These are phyloP conservation scores for Halophytophthora batemanensis DNA, from an alignment of 352 stramenopile species.

Conservation along the genomic window DNA sequence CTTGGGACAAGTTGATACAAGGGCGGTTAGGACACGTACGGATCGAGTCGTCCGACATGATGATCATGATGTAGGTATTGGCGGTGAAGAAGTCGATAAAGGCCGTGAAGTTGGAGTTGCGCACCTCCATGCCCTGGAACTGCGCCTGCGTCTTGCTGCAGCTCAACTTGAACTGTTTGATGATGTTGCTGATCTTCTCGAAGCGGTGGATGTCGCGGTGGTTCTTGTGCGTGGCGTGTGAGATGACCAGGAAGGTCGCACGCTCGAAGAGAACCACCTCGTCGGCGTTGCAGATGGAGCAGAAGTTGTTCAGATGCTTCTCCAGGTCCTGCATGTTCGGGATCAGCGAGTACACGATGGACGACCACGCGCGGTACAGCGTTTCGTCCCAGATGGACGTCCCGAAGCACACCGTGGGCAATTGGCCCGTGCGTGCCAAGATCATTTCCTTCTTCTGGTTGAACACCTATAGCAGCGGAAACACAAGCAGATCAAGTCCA, in stretches of 20 bases:
- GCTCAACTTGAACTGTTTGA: slow-evolving; percentile 99
- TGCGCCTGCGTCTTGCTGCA: slow-evolving; percentile 97
- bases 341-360: slow-evolving; percentile 99
- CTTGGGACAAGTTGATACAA: too few species aligned
- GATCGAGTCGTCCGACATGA: slow-evolving; percentile 92
- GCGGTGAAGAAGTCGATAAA: slow-evolving; percentile 98
- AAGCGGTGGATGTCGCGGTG: slow-evolving; percentile 98
- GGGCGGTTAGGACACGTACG: slow-evolving; percentile 59
- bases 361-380: slow-evolving; percentile 98
- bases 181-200: slow-evolving; percentile 99
- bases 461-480: slow-evolving; percentile 71
- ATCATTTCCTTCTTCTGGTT: slow-evolving; percentile 95
- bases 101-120: slow-evolving; percentile 97
- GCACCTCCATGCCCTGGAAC: slow-evolving; percentile 97
- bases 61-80: slow-evolving; percentile 99
- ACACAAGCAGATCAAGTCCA: neutral
- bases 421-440: slow-evolving; percentile 84
- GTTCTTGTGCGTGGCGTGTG: slow-evolving; percentile 88
- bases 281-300: slow-evolving; percentile 95
- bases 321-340: slow-evolving; percentile 97
- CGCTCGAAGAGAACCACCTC: slow-evolving; percentile 98
- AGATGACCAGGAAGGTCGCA: slow-evolving; percentile 99
- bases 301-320: slow-evolving; percentile 96
- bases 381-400: slow-evolving; percentile 99
- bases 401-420: slow-evolving; percentile 91